Percentiles rank a stretch among this genome's conserved stretches.
These are phyloP conservation scores for Gypsophila paniculata DNA, from an alignment of 179 eudicot species.

Conservation along the genomic window DNA sequence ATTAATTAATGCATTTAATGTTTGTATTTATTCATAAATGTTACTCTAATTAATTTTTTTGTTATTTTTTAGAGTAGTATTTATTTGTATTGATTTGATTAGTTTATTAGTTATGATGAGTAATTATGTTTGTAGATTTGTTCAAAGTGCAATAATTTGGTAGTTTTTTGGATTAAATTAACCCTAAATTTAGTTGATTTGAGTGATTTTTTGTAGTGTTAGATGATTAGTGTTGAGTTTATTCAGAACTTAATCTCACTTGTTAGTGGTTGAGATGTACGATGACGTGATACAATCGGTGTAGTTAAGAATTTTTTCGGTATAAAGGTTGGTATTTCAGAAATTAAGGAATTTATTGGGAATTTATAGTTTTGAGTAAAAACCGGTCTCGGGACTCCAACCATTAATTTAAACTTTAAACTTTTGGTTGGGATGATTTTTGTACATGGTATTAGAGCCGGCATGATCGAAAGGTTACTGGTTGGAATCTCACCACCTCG, in stretches of 20 bases:
- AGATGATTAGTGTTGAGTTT: not conserved
- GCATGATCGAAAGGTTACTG: too few species aligned
- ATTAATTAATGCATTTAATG: not conserved
- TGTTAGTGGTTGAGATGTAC: too few species aligned
- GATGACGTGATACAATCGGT: too few species aligned
- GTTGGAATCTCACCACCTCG: too few species aligned
- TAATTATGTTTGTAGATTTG: not conserved
- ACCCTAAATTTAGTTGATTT: not conserved
- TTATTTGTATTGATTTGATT: not conserved
- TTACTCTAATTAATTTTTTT: not conserved
- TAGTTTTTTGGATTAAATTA: too few species aligned
- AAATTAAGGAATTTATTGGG: constrained; percentile 7
- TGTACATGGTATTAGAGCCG: too few species aligned
- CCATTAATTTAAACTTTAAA: too few species aligned
- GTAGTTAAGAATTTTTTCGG: too few species aligned
- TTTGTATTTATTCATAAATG: not conserved
- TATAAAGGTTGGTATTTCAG: not conserved
- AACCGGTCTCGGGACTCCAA: too few species aligned
- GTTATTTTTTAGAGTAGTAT: not conserved
- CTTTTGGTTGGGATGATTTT: too few species aligned
- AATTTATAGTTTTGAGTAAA: too few species aligned
- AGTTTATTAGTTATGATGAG: not conserved
- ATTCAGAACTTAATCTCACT: too few species aligned
- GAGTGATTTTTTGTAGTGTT: constrained; percentile 1
- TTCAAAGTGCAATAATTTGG: not conserved